Evolutionary conservation across 2,329 filamentous ascomycete genomes (phyloP).

Genomic region (Dactylella cylindrospora): DNA sequence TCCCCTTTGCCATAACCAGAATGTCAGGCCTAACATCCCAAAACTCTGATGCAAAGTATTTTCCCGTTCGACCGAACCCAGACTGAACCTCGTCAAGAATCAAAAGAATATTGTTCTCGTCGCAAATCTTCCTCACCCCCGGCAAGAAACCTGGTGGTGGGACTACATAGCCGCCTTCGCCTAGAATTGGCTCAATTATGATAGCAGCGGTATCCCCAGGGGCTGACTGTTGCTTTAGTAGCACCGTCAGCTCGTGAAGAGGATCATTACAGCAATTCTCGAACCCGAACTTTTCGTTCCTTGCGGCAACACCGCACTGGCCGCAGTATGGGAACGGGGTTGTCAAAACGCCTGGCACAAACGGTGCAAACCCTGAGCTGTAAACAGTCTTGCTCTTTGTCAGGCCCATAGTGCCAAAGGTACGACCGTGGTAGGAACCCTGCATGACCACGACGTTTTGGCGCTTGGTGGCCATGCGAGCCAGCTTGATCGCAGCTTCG

Average conservation of each 20-base stretch:
- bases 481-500: constrained; percentile 52
- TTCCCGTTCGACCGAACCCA: constrained; percentile 55
- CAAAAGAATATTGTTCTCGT: constrained; percentile 54
- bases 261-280: constrained; percentile 54
- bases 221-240: constrained; percentile 51
- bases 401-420: constrained; percentile 51
- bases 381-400: constrained; percentile 51
- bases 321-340: constrained; percentile 53
- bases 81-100: constrained; percentile 55
- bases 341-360: constrained; percentile 53
- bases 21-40: constrained; percentile 55
- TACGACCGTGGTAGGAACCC: constrained; percentile 52
- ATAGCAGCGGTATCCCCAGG: constrained; percentile 52
- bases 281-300: constrained; percentile 50
- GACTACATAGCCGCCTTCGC: constrained; percentile 52
- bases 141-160: constrained; percentile 50
- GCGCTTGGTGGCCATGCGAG: constrained; percentile 52
- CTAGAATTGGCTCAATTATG: constrained; percentile 52
- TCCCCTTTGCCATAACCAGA: constrained; percentile 52
- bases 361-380: constrained; percentile 50
- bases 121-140: constrained; percentile 53
- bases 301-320: constrained; percentile 51
- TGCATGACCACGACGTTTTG: constrained; percentile 53
- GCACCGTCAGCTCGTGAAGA: constrained; percentile 50
- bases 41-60: constrained; percentile 55